phyloP scores from a whole-genome alignment of 768 basidiomycete species.

The Strobilomyces echinocephalus region DNA sequence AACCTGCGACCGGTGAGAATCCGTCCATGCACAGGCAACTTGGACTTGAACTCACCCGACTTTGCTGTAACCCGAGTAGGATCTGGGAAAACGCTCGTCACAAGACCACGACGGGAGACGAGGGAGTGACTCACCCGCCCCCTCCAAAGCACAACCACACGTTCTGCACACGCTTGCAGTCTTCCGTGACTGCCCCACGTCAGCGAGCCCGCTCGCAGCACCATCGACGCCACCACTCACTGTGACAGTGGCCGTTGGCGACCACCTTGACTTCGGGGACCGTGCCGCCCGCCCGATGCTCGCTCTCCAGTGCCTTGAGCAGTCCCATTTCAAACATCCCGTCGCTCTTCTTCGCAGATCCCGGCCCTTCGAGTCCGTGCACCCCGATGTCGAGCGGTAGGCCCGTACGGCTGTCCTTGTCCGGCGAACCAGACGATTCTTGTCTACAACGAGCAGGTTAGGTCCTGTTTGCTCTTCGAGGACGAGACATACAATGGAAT shows the following conservation, averaged over 20 bases:
- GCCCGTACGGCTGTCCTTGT: constrained; percentile 57
- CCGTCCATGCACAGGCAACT: background rate
- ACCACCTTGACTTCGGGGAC: constrained; percentile 79
- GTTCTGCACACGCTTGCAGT: constrained; percentile 78
- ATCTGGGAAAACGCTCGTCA: constrained; percentile 36
- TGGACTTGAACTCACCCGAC: constrained; percentile 66
- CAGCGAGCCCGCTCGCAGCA: background rate
- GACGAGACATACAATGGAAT: constrained; percentile 71
- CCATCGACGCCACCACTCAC: constrained; percentile 36
- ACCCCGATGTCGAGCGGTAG: constrained; percentile 66
- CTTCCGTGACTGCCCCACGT: constrained; percentile 65
- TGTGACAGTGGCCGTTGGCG: constrained; percentile 87
- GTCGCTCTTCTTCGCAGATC: constrained; percentile 64
- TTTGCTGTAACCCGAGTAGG: constrained; percentile 79
- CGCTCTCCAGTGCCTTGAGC: constrained; percentile 66
- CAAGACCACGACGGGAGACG: background rate
- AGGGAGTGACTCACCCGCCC: constrained; percentile 56
- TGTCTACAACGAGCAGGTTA: constrained; percentile 39
- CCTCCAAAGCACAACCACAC: constrained; percentile 93
- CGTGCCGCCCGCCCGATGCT: constrained; percentile 45
- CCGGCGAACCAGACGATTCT: constrained; percentile 70
- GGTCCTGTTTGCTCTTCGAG: background rate
- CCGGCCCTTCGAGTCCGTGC: constrained; percentile 52
- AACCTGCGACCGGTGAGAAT: constrained; percentile 46
- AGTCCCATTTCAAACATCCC: constrained; percentile 85